These are phyloP conservation scores for Xylariomycetidae sp. DNA, from an alignment of 2,329 filamentous ascomycete genomes.

Conservation along the genomic window DNA sequence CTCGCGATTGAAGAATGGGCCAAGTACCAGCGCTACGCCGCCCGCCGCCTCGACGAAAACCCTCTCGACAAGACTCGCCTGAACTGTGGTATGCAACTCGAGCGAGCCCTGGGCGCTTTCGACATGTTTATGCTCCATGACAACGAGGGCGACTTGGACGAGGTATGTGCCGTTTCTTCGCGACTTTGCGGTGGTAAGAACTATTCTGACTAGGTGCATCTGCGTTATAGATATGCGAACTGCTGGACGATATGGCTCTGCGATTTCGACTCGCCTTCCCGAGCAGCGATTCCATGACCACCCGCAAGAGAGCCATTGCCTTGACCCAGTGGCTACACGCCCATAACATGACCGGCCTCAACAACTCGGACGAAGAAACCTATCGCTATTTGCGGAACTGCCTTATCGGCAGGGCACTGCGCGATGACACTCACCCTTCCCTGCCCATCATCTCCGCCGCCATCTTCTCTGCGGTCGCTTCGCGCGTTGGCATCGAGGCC, in stretches of 20 bases:
- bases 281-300: slow-evolving; percentile 49
- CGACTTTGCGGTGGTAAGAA: not conserved
- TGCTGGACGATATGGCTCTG: slow-evolving; percentile 58
- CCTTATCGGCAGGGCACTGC: slow-evolving; percentile 76
- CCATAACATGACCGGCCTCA: slow-evolving; percentile 64
- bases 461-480: slow-evolving; percentile 78
- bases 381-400: slow-evolving; percentile 83
- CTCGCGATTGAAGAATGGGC: slow-evolving; percentile 75
- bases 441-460: slow-evolving; percentile 80
- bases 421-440: slow-evolving; percentile 66
- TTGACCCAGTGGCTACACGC: slow-evolving; percentile 64
- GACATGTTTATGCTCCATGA: slow-evolving; percentile 83
- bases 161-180: slow-evolving; percentile 38
- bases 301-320: slow-evolving; percentile 60
- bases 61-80: slow-evolving; percentile 27
- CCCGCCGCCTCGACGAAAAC: slow-evolving; percentile 17
- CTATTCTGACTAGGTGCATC: too few species aligned
- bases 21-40: slow-evolving; percentile 37
- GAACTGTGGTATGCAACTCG: slow-evolving; percentile 51
- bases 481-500: slow-evolving; percentile 67
- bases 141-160: slow-evolving; percentile 64
- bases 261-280: slow-evolving; percentile 49
- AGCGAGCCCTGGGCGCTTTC: slow-evolving; percentile 72
- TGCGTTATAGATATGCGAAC: slow-evolving; percentile 45
- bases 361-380: slow-evolving; percentile 49